Percentiles rank a stretch among this genome's conserved stretches.
Evolutionary conservation across 2,329 filamentous ascomycete species (phyloP).

Genomic region (Calycina herbarum): DNA sequence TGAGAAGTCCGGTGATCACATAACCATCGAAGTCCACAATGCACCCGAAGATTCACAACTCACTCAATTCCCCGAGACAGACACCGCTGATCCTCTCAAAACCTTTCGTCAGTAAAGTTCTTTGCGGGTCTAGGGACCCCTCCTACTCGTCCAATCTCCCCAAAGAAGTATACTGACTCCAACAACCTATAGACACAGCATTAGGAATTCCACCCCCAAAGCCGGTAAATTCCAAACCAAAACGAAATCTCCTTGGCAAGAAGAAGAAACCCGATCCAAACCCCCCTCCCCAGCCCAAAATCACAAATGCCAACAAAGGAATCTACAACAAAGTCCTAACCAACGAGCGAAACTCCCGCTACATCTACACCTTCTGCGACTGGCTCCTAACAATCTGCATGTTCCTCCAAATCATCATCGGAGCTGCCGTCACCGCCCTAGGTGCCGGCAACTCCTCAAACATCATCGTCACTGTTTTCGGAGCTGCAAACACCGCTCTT

Average conservation of each 20-base stretch:
- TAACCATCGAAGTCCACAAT: not conserved
- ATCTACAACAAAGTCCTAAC: slow-evolving; percentile 42
- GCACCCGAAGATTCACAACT: not conserved
- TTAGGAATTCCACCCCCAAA: slow-evolving; percentile 41
- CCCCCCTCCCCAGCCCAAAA: slow-evolving; percentile 33
- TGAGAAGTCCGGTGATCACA: slow-evolving; percentile 3
- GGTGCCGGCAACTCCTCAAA: slow-evolving; percentile 48
- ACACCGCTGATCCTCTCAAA: not conserved
- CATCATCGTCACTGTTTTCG: slow-evolving; percentile 54
- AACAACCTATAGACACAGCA: slow-evolving; percentile 28
- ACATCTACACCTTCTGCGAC: slow-evolving; percentile 39
- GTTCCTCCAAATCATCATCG: slow-evolving; percentile 48
- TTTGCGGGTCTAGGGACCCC: too few species aligned
- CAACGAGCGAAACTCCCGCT: slow-evolving; percentile 35
- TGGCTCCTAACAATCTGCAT: slow-evolving; percentile 44
- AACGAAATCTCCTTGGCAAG: not conserved
- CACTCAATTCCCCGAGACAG: not conserved
- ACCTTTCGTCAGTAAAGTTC: not conserved
- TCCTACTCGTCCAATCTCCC: too few species aligned
- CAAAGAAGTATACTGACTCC: too few species aligned
- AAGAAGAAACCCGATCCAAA: slow-evolving; percentile 3
- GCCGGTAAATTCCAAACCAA: slow-evolving; percentile 15
- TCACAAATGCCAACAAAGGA: slow-evolving; percentile 35
- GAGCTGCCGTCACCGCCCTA: slow-evolving; percentile 48
- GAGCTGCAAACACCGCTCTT: slow-evolving; percentile 61